Conservation (phyloP, 2,329 filamentous ascomycete species). For the Arthrobotrys musiformis region DNA sequence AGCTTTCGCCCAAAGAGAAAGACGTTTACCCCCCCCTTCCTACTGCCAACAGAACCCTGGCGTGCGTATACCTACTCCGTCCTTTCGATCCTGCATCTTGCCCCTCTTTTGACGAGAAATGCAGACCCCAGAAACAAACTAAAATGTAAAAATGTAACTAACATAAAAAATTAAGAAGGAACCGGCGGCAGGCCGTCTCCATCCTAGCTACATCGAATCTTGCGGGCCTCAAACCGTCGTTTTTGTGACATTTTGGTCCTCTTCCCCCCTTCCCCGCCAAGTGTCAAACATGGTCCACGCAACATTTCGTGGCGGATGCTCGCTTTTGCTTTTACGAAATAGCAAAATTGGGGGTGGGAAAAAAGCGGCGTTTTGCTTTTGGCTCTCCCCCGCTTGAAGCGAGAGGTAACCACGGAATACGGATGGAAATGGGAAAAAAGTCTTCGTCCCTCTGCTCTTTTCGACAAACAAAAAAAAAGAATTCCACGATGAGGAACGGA, state of each 20-base stretch:
- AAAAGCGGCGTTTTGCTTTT: neutral
- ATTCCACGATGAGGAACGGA: constrained; percentile 26
- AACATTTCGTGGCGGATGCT: constrained; percentile 29
- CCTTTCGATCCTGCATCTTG: constrained; percentile 35
- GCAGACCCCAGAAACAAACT: neutral
- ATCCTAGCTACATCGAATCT: constrained; percentile 17
- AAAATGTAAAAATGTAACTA: neutral
- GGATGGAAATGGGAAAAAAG: neutral
- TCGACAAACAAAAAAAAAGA: neutral
- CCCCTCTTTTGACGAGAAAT: constrained; percentile 28
- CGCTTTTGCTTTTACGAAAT: constrained; percentile 25
- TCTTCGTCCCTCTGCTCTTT: neutral
- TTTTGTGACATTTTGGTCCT: neutral
- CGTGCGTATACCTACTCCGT: constrained; percentile 33
- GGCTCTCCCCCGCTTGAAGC: constrained; percentile 6
- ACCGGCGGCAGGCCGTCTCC: constrained; percentile 22
- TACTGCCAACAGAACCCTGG: constrained; percentile 32
- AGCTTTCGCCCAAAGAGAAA: constrained; percentile 7
- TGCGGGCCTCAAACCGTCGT: neutral
- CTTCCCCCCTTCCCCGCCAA: constrained; percentile 2
- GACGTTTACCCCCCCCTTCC: constrained; percentile 5
- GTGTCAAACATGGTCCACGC: constrained; percentile 39
- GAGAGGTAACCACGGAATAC: constrained; percentile 3
- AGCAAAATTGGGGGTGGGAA: constrained; percentile 11
- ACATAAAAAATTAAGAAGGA: neutral